Percentiles rank a stretch among this genome's conserved stretches.
Evolutionary conservation across 2,329 filamentous ascomycete genomes (phyloP).

Genomic region (Aaosphaeria pasadenensis): DNA sequence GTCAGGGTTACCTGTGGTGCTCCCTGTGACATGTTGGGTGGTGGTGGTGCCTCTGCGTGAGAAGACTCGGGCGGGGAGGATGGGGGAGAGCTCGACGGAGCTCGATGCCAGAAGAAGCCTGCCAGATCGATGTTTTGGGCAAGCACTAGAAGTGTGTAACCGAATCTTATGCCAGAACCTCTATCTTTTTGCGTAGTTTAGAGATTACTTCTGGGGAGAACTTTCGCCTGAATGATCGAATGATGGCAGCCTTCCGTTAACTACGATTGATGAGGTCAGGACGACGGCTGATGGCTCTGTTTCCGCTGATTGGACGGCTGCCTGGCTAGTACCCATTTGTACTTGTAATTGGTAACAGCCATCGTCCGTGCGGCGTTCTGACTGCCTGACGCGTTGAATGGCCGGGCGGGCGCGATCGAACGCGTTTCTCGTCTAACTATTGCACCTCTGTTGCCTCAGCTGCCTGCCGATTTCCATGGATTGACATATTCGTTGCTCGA

Average conservation of each 20-base stretch:
- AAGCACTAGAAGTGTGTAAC: neutral
- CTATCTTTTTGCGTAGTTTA: neutral
- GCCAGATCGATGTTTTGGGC: slow-evolving; percentile 18
- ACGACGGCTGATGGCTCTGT: neutral
- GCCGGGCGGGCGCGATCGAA: slow-evolving; percentile 18
- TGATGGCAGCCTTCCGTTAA: neutral
- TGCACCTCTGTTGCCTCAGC: slow-evolving; percentile 4
- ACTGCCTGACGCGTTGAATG: neutral
- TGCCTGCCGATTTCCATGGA: slow-evolving; percentile 7
- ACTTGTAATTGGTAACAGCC: neutral
- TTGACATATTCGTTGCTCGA: slow-evolving; percentile 11
- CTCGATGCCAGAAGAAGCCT: slow-evolving; percentile 27
- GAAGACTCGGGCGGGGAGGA: neutral
- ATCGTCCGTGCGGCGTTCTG: neutral
- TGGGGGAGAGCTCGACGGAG: slow-evolving; percentile 11
- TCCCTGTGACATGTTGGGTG: slow-evolving; percentile 39
- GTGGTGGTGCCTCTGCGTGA: slow-evolving; percentile 1
- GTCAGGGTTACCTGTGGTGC: slow-evolving; percentile 41
- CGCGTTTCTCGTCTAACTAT: slow-evolving; percentile 11
- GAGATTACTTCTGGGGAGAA: neutral
- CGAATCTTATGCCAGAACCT: neutral
- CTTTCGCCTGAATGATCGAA: neutral
- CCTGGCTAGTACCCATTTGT: too few species aligned
- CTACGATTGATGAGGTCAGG: neutral
- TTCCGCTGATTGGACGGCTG: neutral